These are phyloP conservation scores for Mediolabrus comicus DNA, from an alignment of 108 stramenopile species.

Conservation along the genomic window DNA sequence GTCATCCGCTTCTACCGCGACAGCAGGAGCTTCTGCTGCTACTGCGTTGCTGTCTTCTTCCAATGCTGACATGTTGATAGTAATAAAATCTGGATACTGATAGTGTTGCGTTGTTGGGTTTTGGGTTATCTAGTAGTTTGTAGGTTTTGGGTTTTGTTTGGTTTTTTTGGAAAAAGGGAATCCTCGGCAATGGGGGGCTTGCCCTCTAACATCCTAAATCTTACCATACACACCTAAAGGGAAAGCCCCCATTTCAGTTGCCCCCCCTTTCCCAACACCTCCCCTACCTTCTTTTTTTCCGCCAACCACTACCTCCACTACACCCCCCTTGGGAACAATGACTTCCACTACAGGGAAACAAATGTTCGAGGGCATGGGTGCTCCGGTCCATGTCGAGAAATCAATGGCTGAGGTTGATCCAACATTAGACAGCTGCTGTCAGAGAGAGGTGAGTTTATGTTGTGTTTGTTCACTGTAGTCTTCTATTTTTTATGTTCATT, in stretches of 20 bases:
- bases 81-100: no score
- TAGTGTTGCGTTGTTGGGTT: no score
- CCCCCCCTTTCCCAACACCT: constrained; percentile 6
- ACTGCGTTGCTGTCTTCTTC: background rate
- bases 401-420: constrained; percentile 56
- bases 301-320: no score
- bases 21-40: no score
- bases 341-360: background rate
- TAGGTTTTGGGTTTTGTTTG: background rate
- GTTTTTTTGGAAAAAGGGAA: background rate
- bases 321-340: background rate
- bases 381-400: constrained; percentile 53
- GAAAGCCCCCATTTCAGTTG: background rate
- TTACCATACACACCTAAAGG: no score
- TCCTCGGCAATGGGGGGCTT: no score
- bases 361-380: constrained; percentile 77
- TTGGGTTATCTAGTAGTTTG: no score
- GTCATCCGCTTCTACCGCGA: no score
- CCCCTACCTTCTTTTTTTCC: background rate
- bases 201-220: no score
- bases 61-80: background rate
- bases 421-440: constrained; percentile 76
- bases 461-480: background rate
- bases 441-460: constrained; percentile 64
- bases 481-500: background rate